Percentiles rank a stretch among this genome's conserved stretches.
Evolutionary conservation across 306 rosid species (phyloP).

Genomic region (Medicago lupulina): DNA sequence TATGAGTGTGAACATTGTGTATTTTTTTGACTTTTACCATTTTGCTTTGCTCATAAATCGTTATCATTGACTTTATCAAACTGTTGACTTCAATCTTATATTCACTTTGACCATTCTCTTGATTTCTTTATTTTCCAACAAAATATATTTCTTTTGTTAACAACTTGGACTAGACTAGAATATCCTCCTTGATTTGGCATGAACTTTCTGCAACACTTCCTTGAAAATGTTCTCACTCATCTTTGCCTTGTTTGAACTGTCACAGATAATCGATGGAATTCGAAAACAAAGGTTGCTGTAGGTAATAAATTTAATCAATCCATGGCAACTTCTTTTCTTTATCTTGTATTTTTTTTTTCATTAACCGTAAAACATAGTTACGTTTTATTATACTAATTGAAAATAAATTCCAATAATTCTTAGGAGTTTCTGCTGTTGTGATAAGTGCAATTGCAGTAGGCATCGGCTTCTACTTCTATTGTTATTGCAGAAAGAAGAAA

Average conservation of each 20-base stretch:
- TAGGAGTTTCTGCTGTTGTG: conserved; percentile 42
- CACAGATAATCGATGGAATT: conserved; percentile 51
- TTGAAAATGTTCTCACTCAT: conserved; percentile 26
- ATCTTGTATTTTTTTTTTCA: neutral
- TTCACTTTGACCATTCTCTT: neutral
- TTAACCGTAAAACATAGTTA: neutral
- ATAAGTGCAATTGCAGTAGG: conserved; percentile 29
- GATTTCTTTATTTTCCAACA: neutral
- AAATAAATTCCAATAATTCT: conserved; percentile 28
- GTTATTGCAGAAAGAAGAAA: conserved; percentile 44
- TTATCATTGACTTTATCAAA: neutral
- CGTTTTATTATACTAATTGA: neutral
- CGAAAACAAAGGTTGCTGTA: conserved; percentile 40
- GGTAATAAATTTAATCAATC: conserved; percentile 42
- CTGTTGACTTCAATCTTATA: neutral
- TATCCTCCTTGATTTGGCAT: conserved; percentile 18
- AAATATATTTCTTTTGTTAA: neutral
- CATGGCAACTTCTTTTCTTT: neutral
- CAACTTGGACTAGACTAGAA: neutral
- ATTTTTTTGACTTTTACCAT: conserved; percentile 36
- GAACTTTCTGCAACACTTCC: neutral
- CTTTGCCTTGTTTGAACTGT: conserved; percentile 38
- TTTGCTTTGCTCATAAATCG: conserved; percentile 15
- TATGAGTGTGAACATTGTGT: conserved; percentile 6
- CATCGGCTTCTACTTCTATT: conserved; percentile 39